These are phyloP conservation scores for Annulohypoxylon moriforme DNA, from an alignment of 495 filamentous ascomycete genomes.

Conservation along the genomic window DNA sequence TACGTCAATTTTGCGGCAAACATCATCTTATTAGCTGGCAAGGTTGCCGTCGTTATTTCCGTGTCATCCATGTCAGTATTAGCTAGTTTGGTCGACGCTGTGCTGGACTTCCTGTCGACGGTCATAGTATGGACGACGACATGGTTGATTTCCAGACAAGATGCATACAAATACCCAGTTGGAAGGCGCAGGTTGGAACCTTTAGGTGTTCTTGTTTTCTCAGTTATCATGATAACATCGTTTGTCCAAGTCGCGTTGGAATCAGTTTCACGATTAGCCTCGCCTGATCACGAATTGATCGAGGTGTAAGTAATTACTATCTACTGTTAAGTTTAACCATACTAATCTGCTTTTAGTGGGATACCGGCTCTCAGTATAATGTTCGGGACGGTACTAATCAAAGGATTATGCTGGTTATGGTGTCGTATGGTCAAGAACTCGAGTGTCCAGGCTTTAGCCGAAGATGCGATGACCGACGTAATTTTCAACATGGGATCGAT, in stretches of 20 bases:
- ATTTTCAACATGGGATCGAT: slow-evolving; percentile 95
- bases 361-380: slow-evolving; percentile 84
- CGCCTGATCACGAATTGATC: slow-evolving; percentile 73
- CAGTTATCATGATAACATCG: slow-evolving; percentile 85
- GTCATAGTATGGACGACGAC: slow-evolving; percentile 88
- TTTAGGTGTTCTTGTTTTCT: slow-evolving; percentile 82
- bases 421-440: slow-evolving; percentile 90
- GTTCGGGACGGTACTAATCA: slow-evolving; percentile 83
- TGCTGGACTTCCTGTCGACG: slow-evolving; percentile 87
- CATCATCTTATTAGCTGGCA: slow-evolving; percentile 77
- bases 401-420: slow-evolving; percentile 87
- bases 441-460: slow-evolving; percentile 80
- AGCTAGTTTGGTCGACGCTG: slow-evolving; percentile 88
- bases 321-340: background rate
- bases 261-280: slow-evolving; percentile 73
- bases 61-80: slow-evolving; percentile 89
- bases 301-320: slow-evolving; percentile 61
- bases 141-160: slow-evolving; percentile 75
- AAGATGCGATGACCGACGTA: slow-evolving; percentile 65
- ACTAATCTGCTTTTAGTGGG: slow-evolving; percentile 50
- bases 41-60: slow-evolving; percentile 80
- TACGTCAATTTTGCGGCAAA: slow-evolving; percentile 91
- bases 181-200: slow-evolving; percentile 80
- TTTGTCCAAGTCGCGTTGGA: slow-evolving; percentile 87
- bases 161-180: slow-evolving; percentile 85